A percentile compares a stretch with the other conserved stretches of the same genome.
Evolutionary conservation across 2,329 filamentous ascomycete species (phyloP).

Genomic region (Pseudogymnoascus destructans): DNA sequence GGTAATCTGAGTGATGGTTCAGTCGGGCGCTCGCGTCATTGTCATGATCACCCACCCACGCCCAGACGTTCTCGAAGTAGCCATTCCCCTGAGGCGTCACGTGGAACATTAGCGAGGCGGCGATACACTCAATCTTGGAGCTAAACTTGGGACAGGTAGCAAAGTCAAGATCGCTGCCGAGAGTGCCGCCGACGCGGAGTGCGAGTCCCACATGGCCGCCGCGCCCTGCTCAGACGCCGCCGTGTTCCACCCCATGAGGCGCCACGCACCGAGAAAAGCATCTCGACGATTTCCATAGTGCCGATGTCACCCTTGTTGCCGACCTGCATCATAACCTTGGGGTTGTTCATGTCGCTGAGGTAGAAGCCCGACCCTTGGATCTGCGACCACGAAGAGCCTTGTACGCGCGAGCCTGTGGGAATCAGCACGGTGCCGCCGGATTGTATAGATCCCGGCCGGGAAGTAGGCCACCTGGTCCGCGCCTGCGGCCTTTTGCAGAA

Average conservation of each 20-base stretch:
- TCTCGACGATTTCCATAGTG: slow-evolving; percentile 44
- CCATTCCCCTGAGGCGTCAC: slow-evolving; percentile 21
- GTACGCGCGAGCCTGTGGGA: slow-evolving; percentile 29
- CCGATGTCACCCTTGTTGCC: slow-evolving; percentile 43
- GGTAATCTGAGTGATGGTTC: slow-evolving; percentile 22
- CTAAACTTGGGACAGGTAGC: slow-evolving; percentile 30
- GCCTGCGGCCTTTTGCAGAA: slow-evolving; percentile 27
- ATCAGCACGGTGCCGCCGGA: slow-evolving; percentile 34
- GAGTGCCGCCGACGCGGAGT: slow-evolving; percentile 30
- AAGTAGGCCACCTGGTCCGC: slow-evolving; percentile 39
- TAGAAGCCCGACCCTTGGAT: slow-evolving; percentile 26
- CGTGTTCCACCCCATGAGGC: slow-evolving; percentile 51
- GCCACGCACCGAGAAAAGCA: slow-evolving; percentile 46
- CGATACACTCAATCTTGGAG: slow-evolving; percentile 24
- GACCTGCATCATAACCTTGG: slow-evolving; percentile 43
- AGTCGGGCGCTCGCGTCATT: slow-evolving; percentile 20
- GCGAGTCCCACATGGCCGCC: slow-evolving; percentile 34
- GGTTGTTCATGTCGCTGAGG: slow-evolving; percentile 39
- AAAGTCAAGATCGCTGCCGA: slow-evolving; percentile 32
- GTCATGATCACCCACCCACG: slow-evolving; percentile 33
- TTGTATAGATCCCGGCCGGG: slow-evolving; percentile 40
- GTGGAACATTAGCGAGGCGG: slow-evolving; percentile 24
- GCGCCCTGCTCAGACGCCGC: slow-evolving; percentile 29
- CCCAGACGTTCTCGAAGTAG: slow-evolving; percentile 35
- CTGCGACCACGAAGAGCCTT: slow-evolving; percentile 32